Evolutionary conservation across 1,284 basidiomycete genomes (phyloP), one percentile per base, ranked within the genome.

Genomic region (Trichosporon sp.): DNA sequence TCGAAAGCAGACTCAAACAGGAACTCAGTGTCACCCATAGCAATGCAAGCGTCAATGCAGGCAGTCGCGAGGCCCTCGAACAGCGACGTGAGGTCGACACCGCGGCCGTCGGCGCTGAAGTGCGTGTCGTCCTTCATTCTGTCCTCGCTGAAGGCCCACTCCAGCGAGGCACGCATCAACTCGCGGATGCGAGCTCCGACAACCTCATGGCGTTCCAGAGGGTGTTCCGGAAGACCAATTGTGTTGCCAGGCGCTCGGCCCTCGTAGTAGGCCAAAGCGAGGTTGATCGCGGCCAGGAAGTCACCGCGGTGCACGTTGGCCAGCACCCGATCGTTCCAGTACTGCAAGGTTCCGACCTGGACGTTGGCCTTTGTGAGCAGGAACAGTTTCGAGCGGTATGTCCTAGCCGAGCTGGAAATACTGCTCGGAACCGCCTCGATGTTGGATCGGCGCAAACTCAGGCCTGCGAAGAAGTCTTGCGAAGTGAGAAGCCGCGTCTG

Each of bases 281-380:
- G 86, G 65, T 94, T 90, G 73, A 99, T 97, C 1, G 97, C 96
- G 58, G 87, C 89, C 18, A 99, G 85, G 79, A 98, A 95, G 77
- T 98, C 91, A 32, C 95, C 94, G 4, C 87, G 86, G 77, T 93
- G 87, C 29, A 98, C 95, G 65, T 91, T 88, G 3, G 89, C 86
- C 32, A 98, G 85, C 25, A 99, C 90, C 25, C 92, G 89, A 80
- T 99, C 95, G 11, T 96, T 94, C 97, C 97, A 99, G 0, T 94
- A 93, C 58, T 96, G 85, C 27, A 98, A 85, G 0, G 91, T 93
- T 31, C 95, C 97, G 0, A 92, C 92, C 78, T 89, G 87, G 0
- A 98, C 75, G 68, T 89, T 89, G 27, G 76, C 72, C 42, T 78
- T 72, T 11, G 84, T 85, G 72, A 99, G 85, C 31, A 94, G 78